A percentile compares a stretch with the other conserved stretches of the same genome.
Evolutionary conservation across 495 filamentous ascomycete species (phyloP).

Genomic region (Rostrohypoxylon terebratum): DNA sequence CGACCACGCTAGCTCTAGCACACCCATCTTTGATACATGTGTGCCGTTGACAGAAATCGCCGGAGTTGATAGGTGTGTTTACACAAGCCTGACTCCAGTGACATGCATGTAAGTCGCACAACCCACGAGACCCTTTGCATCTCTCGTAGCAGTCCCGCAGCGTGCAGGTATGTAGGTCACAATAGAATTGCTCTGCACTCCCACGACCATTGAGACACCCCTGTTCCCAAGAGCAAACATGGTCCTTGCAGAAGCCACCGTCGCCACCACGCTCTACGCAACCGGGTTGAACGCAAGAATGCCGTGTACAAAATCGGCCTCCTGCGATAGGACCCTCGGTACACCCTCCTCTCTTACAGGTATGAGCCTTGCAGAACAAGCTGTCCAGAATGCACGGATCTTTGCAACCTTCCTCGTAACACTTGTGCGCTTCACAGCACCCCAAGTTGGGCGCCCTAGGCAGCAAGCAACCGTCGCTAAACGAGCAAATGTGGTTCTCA

Average conservation of each 20-base stretch:
- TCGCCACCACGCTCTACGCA: constrained; percentile 34
- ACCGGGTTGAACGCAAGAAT: constrained; percentile 21
- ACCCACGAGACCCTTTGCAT: constrained; percentile 31
- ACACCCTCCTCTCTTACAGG: constrained; percentile 25
- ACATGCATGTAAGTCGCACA: constrained; percentile 37
- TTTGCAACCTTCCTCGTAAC: constrained; percentile 14
- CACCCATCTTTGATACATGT: constrained; percentile 33
- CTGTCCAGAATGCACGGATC: constrained; percentile 28
- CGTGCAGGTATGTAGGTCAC: constrained; percentile 37
- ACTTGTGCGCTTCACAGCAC: constrained; percentile 32
- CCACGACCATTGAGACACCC: constrained; percentile 32
- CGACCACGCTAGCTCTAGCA: constrained; percentile 29
- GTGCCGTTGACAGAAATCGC: constrained; percentile 32
- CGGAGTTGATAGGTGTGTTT: constrained; percentile 16
- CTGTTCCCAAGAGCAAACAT: constrained; percentile 35
- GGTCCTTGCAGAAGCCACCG: constrained; percentile 32
- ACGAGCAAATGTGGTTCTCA: constrained; percentile 33
- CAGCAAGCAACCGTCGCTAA: constrained; percentile 23
- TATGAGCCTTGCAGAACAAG: constrained; percentile 30
- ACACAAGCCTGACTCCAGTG: constrained; percentile 33
- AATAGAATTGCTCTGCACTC: constrained; percentile 30
- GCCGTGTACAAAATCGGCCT: constrained; percentile 22
- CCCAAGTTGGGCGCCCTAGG: constrained; percentile 17
- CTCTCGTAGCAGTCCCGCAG: constrained; percentile 16
- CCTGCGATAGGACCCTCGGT: constrained; percentile 27